These are phyloP conservation scores for Erodium texanum DNA, from an alignment of 441 rosid species.

Conservation along the genomic window DNA sequence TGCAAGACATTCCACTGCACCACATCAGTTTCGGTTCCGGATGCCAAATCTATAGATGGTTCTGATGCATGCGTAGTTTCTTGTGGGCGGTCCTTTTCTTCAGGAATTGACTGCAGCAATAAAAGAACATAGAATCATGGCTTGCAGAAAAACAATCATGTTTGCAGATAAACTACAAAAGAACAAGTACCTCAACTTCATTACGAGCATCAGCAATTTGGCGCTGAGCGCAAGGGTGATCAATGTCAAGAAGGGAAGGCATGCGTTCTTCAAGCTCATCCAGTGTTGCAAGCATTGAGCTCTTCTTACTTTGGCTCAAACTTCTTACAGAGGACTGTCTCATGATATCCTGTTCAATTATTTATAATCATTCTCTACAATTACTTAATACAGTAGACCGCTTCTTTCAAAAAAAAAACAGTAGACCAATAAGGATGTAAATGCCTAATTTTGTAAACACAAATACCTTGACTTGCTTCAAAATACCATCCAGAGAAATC, in stretches of 20 bases:
- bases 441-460: conserved; percentile 9
- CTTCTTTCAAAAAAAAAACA: too few species aligned
- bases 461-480: conserved; percentile 90
- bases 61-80: conserved; percentile 35
- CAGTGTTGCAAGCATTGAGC: conserved; percentile 55
- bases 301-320: conserved; percentile 79
- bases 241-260: conserved; percentile 96
- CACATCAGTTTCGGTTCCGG: conserved; percentile 65
- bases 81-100: conserved; percentile 52
- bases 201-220: conserved; percentile 63
- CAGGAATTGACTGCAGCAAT: conserved; percentile 56
- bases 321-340: conserved; percentile 61
- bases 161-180: conserved; percentile 1
- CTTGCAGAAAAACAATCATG: too few species aligned
- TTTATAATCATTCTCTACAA: conserved; percentile 9
- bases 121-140: conserved; percentile 9
- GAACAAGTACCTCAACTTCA: conserved; percentile 49
- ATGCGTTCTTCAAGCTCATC: conserved; percentile 76
- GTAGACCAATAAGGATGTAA: conserved; percentile 5
- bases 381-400: conserved; percentile 22
- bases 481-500: conserved; percentile 83
- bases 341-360: conserved; percentile 56
- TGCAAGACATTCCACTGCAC: conserved; percentile 95
- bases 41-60: conserved; percentile 37
- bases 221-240: conserved; percentile 85